Evolutionary conservation across 495 filamentous ascomycete genomes (phyloP).

Genomic region (Aspergillus sclerotioniger): DNA sequence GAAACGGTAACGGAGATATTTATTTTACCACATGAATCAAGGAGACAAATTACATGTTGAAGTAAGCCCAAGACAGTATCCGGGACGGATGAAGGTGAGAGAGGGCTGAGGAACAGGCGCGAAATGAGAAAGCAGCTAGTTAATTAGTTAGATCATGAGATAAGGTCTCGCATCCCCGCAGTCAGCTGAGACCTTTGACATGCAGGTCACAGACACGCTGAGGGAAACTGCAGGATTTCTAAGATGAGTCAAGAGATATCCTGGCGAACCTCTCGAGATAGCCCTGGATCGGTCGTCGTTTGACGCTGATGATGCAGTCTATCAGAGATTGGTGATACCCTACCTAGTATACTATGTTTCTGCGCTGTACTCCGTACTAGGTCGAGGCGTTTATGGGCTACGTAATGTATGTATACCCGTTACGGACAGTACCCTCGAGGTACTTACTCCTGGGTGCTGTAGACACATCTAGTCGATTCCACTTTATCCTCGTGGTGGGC

Average conservation of each 20-base stretch:
- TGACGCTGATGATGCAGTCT: background rate
- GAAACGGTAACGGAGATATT: slow-evolving; percentile 10
- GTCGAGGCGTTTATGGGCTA: no score
- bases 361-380: no score
- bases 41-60: slow-evolving; percentile 16
- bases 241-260: background rate
- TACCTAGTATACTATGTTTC: no score
- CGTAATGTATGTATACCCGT: no score
- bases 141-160: slow-evolving; percentile 21
- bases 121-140: background rate
- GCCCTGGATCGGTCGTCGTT: no score
- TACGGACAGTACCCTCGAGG: no score
- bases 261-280: no score
- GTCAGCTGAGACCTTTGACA: slow-evolving; percentile 21
- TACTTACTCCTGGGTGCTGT: no score
- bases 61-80: background rate
- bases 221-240: background rate
- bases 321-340: background rate
- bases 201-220: slow-evolving; percentile 6
- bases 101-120: background rate
- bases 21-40: background rate
- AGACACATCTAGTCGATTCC: no score
- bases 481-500: no score
- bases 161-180: slow-evolving; percentile 19
- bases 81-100: background rate